Percentiles rank a stretch among this genome's conserved stretches.
Conservation (phyloP, 2,329 filamentous ascomycete genomes). For the Colletotrichum cuscutae region DNA sequence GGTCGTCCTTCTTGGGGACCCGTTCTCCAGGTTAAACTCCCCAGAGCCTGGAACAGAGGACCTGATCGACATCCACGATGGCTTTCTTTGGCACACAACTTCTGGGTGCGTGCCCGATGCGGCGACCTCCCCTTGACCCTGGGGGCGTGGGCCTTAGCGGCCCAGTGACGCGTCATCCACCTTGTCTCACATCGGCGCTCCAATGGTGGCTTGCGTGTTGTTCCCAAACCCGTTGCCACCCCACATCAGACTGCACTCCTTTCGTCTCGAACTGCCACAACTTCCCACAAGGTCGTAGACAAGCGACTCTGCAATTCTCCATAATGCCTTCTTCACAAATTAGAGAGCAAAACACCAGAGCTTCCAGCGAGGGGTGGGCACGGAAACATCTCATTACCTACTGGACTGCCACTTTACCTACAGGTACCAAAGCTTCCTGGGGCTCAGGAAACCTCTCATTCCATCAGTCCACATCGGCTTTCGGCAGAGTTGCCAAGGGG, state of each 20-base stretch:
- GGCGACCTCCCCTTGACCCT: constrained; percentile 1
- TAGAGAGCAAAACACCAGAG: constrained; percentile 3
- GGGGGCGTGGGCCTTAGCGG: constrained; percentile 26
- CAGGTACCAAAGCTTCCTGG: constrained; percentile 17
- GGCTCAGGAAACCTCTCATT: constrained; percentile 15
- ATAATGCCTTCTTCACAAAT: constrained; percentile 25
- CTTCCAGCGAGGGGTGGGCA: constrained; percentile 4
- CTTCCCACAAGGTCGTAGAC: constrained; percentile 9
- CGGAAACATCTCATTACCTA: background rate
- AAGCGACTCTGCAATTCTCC: background rate
- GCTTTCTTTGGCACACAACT: background rate
- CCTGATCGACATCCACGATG: constrained; percentile 24
- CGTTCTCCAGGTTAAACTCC: constrained; percentile 9
- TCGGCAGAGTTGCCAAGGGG: constrained; percentile 32
- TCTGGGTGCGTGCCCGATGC: constrained; percentile 8
- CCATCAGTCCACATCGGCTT: constrained; percentile 23
- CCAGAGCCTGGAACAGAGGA: constrained; percentile 26
- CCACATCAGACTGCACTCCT: constrained; percentile 29
- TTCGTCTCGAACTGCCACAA: constrained; percentile 31
- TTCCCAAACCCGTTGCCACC: constrained; percentile 33
- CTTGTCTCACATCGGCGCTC: constrained; percentile 30
- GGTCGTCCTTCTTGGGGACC: background rate
- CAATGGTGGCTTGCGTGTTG: constrained; percentile 36
- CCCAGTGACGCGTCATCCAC: constrained; percentile 35
- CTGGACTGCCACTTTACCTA: background rate